Evolutionary conservation across 768 basidiomycete species (phyloP), one percentile per base, ranked within the genome.

Genomic region (Tulasnella sp.): DNA sequence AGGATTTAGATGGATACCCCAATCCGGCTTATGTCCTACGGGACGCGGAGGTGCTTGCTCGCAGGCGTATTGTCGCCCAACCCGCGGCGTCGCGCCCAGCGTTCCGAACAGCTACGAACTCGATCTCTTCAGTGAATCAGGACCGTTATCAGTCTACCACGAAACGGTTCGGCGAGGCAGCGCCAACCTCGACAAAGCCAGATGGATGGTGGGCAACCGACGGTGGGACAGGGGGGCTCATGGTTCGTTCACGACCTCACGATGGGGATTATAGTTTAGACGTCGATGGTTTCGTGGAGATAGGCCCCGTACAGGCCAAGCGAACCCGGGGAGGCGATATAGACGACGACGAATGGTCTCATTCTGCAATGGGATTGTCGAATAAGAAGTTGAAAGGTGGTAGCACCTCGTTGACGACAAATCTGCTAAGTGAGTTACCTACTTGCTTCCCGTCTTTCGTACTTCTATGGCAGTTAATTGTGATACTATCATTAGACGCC

Each of bases 1-100:
- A 52, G 38, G 59, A 63, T 27, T 34, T 9, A 21, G 60, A 52
- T 24, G 55, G 55, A 13, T 62, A 50, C 15, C 51, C 50, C 9
- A 17, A 56, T 11, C 29, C 19, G 13, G n/a, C 19, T 9, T 24
- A 38, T 30, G 43, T 45, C 23, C 19, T 11, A 56, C 43, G 13
- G n/a, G 30, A 17, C 13, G 21, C 24, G 34, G 34, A 38, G 34
- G 34, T 38, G 15, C 34, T 38, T 15, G 5, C 34, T 38, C 15
- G 34, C 7, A 5, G 34, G 34, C 5, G 15, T 5, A 56, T 23
- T 15, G 19, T 23, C 43, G 45, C 17, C 5, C 41, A 11, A 21
- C 23, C 29, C 50, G 13, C 23, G 1, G 9, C 19, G 11, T 43
- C 24, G 5, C 41, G 54, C 19, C 23, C 15, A 19, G 21, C n/a